Evolutionary conservation across 2,329 filamentous ascomycete genomes (phyloP).

Genomic region (Aspergillus thermomutatus): DNA sequence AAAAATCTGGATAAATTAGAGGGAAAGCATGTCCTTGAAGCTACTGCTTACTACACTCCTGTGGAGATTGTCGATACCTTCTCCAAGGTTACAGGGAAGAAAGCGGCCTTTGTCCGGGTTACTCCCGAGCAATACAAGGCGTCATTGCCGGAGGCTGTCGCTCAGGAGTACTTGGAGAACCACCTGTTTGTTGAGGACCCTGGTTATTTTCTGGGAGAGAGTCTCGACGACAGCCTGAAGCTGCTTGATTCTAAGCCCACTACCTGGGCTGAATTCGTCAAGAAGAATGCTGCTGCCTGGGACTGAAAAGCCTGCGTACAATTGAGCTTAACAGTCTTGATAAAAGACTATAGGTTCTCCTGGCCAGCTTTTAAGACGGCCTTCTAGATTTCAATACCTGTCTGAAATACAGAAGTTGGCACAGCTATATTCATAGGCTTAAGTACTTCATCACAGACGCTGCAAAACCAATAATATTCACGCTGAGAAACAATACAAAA

Average conservation of each 20-base stretch:
- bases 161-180: slow-evolving; percentile 53
- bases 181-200: slow-evolving; percentile 50
- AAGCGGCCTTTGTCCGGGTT: slow-evolving; percentile 21
- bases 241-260: slow-evolving; percentile 25
- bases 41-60: slow-evolving; percentile 38
- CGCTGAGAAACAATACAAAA: no score
- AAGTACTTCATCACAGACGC: no score
- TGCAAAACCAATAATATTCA: no score
- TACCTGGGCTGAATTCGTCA: slow-evolving; percentile 23
- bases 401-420: no score
- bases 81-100: slow-evolving; percentile 40
- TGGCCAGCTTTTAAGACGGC: no score
- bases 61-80: slow-evolving; percentile 41
- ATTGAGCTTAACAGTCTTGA: no score
- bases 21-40: slow-evolving; percentile 46
- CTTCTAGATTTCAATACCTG: no score
- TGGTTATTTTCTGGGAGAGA: slow-evolving; percentile 52
- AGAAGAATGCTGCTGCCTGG: no score
- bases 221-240: slow-evolving; percentile 21
- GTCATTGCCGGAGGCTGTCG: slow-evolving; percentile 18
- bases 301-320: no score
- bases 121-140: slow-evolving; percentile 24
- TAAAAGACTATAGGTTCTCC: slow-evolving; percentile 5
- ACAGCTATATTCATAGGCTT: no score
- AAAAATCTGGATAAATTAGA: no score